These are phyloP conservation scores for Phytophthora agathidicida DNA, from an alignment of 352 stramenopile species.

Conservation along the genomic window DNA sequence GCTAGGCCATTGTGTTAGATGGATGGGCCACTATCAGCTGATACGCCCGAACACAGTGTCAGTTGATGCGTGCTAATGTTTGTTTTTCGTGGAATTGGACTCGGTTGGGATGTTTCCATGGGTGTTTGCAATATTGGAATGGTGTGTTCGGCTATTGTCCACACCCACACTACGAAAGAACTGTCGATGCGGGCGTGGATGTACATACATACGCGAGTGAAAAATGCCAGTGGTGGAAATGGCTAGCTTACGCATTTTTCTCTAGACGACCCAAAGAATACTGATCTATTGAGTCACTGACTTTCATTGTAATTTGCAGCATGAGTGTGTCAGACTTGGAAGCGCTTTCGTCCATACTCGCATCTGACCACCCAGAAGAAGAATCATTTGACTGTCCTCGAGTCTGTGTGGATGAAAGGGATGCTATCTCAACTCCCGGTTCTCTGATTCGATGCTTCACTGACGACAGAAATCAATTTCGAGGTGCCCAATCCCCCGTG, in stretches of 20 bases:
- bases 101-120: too few relatives aligned
- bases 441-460: background rate
- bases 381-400: constrained; percentile 1
- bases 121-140: too few relatives aligned
- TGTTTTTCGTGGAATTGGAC: too few relatives aligned
- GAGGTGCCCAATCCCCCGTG: background rate
- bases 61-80: too few relatives aligned
- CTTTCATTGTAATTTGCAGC: background rate
- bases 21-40: too few relatives aligned
- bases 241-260: constrained; percentile 16
- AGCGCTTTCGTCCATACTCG: background rate
- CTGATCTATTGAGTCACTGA: constrained; percentile 4
- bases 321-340: constrained; percentile 7
- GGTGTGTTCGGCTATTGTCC: constrained; percentile 12
- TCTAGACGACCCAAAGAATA: background rate
- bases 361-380: constrained; percentile 14
- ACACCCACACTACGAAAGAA: constrained; percentile 15
- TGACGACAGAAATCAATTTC: background rate
- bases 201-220: background rate
- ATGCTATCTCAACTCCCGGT: background rate
- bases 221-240: constrained; percentile 13
- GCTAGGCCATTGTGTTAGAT: too few relatives aligned
- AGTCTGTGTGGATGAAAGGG: background rate
- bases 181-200: constrained; percentile 10
- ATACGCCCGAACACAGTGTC: too few relatives aligned